Base-by-base conservation (phyloP, 495 filamentous ascomycete species). In the Podospora australis region DNA sequence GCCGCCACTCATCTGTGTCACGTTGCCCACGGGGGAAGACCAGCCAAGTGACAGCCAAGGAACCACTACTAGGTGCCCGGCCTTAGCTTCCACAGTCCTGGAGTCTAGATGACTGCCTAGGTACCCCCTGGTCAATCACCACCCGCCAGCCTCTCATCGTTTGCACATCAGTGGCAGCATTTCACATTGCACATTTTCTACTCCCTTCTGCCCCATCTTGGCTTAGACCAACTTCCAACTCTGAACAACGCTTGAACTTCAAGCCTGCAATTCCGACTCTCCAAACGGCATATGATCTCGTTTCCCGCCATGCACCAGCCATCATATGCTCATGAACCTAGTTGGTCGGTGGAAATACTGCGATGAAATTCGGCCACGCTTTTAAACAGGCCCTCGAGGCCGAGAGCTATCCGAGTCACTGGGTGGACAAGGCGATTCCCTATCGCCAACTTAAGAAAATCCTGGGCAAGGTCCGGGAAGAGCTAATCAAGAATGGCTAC, bases 281-380 rank as follows among this genome's bases (percentile, higher is more conserved):
- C 32, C 19, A 17, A 8, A 17, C 21, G 16, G 10, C 30, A 24
- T 24, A 47, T 14, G 10, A 44, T 11, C 43, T 44, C 39, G 17
- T 46, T 36, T 50, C 52, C 45, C 62, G 59, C 54, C 49, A 65
- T 65, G 62, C 57, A 30, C 54, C 48, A 47, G 39, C 40, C n/a
- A 44, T 39, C 49, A 36, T 36, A n/a, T 38, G 44, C 46, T 32
- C 46, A 48, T 49, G 48, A 54, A 48, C 42, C 51, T 34, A 28
- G 50, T 23, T 46, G 42, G 51, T 46, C 53, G 49, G 49, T 52
- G 39, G 44, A 52, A 28, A 52, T 43, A 26, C 39, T 46, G 44
- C 56, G 39, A 88, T 88, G 84, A 88, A 88, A 69, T 88, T 87
- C 66, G 83, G 76, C n/a, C 83, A 80, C 52, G 72, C 78, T 32